These are phyloP conservation scores for Zygoascus sp. DNA, from an alignment of 1,139 yeast genomes.

Conservation along the genomic window DNA sequence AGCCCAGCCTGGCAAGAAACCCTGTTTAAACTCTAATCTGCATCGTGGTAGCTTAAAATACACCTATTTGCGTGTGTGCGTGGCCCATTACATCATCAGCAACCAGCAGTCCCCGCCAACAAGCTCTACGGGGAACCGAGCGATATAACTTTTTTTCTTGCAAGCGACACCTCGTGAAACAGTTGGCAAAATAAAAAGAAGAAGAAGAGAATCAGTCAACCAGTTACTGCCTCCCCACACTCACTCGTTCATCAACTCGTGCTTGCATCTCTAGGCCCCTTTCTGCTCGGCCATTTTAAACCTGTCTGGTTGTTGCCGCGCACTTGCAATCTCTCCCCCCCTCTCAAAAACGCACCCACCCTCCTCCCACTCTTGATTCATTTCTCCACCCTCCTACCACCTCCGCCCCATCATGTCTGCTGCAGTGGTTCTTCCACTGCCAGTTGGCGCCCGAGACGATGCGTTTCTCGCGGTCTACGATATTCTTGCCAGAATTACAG, in stretches of 20 bases:
- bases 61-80: too few relatives aligned
- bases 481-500: conserved; percentile 13
- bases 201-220: too few relatives aligned
- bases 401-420: conserved; percentile 11
- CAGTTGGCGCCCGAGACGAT: conserved; percentile 17
- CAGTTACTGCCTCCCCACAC: too few relatives aligned
- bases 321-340: conserved; percentile 2
- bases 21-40: neutral
- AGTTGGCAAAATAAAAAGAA: too few relatives aligned
- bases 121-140: too few relatives aligned
- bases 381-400: neutral
- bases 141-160: too few relatives aligned
- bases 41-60: neutral
- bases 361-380: neutral
- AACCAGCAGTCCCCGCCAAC: neutral
- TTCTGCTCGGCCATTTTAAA: too few relatives aligned
- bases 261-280: too few relatives aligned
- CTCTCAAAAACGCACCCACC: neutral
- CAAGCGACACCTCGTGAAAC: too few relatives aligned
- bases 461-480: conserved; percentile 23
- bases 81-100: neutral
- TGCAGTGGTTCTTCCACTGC: conserved; percentile 13
- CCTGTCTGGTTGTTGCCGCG: too few relatives aligned
- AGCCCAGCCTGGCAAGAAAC: too few relatives aligned
- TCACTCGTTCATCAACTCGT: too few relatives aligned